Base-by-base conservation (phyloP, 1,139 yeast species). In the Yamadazyma triangularis region DNA sequence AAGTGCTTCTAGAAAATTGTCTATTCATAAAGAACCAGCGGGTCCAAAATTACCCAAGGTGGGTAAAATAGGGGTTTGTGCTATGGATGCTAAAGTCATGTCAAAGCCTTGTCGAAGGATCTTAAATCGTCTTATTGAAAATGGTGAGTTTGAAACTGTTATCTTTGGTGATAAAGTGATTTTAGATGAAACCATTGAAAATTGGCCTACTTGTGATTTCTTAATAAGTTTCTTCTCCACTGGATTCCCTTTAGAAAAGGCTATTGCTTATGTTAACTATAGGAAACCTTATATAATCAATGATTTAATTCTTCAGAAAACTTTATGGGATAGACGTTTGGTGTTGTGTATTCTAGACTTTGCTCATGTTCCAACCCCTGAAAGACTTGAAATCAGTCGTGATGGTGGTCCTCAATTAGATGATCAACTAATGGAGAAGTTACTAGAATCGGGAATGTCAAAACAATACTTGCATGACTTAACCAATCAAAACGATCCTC, bases 131-230 rank as follows among this genome's bases (percentile, higher is more conserved):
- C 64, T 93, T 49, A 85, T 89, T 40, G 95, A 86, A 45, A 81
- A 86, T 46, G 96, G 96, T 18, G 98, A 91, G 58, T 91, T 93
- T 56, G 97, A 93, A 54, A 88, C 97, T 0, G 84, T 93, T 18
- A 88, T 91, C 35, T 93, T 93, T 63, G 98, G 98, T 35, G 99
- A 93, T 57, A 93, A 93, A 59, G 97, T 89, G 13, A 91, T 93
- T 30, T 64, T 93, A 34, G 98, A 93, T 58, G 98, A 93, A 60
- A 48, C 80, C 15, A 77, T 91, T 39, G 97, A 91, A 58, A 87
- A 88, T 53, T 91, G 99, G 98, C 99, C 98, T 20, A 87, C 96
- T 25, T 93, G 98, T 63, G 98, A 93, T 53, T 91, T 87, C 50
- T 69, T 93, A 41, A 86, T 91, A 39, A 81, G 93, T 46, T 91